phyloP scores from a whole-genome alignment of 176 grass and related monocot species.

The Olyra latifolia region DNA sequence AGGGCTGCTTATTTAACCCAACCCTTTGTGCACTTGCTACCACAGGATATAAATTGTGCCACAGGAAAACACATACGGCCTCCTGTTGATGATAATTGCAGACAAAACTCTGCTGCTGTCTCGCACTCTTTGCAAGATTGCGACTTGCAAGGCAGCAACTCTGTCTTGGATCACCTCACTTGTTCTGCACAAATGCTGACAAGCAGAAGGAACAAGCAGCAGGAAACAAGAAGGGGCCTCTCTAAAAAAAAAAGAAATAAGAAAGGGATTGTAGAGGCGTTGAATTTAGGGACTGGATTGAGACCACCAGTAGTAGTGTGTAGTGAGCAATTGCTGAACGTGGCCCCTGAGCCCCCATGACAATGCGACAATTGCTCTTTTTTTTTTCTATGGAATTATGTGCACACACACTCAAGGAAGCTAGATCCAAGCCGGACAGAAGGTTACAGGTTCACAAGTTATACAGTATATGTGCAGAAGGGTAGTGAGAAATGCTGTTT shows the following conservation, averaged over 20 bases:
- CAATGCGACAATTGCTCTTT: not conserved
- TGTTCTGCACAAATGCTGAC: slow-evolving; percentile 22
- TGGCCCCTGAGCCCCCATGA: slow-evolving; percentile 17
- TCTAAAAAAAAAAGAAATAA: too few relatives aligned
- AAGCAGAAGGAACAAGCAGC: slow-evolving; percentile 43
- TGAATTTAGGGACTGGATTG: slow-evolving; percentile 33
- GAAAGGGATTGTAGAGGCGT: too few relatives aligned
- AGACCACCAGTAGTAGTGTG: slow-evolving; percentile 5
- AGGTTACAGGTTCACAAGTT: not conserved
- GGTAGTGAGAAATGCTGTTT: too few relatives aligned
- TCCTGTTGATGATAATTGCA: not conserved
- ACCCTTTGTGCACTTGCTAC: not conserved
- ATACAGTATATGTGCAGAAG: not conserved
- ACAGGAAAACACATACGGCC: not conserved
- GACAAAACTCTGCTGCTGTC: slow-evolving; percentile 23
- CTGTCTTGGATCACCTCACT: slow-evolving; percentile 17
- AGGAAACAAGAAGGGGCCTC: slow-evolving; percentile 38
- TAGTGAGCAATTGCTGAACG: not conserved
- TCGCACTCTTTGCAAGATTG: not conserved
- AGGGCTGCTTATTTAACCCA: too few relatives aligned
- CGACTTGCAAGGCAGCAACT: slow-evolving; percentile 17
- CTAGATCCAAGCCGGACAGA: not conserved
- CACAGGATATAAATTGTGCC: not conserved
- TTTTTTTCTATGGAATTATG: not conserved
- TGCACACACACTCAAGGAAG: not conserved